Evolutionary conservation across 495 filamentous ascomycete genomes (phyloP), one percentile per base, ranked within the genome.

Genomic region (Cercophora sp.): DNA sequence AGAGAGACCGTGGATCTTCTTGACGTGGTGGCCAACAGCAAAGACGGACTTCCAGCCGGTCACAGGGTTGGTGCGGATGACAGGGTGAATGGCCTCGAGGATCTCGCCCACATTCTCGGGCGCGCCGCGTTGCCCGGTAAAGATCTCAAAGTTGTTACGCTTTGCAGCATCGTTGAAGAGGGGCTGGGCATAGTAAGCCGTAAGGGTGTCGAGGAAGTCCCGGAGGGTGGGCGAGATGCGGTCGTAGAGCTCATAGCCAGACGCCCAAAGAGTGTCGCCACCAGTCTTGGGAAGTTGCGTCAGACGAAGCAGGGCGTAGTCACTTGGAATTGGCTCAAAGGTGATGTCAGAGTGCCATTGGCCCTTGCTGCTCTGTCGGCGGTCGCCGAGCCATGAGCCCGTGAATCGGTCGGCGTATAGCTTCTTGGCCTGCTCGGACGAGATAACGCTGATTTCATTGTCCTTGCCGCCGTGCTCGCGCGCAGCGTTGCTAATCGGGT

Each of bases 31-130:
- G 37, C 83, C 83, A 22, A 85, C 76, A 1, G 79, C 83, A 59
- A 83, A 91, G 11, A 92, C 70, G 4, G 69, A 76, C 64, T 88
- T 88, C 86, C 87, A 91, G 2, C 87, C 87, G 0, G 87, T 89
- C 0, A 90, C 83, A 0, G 88, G 87, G 63, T 92, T 89, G n/a
- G 87, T 91, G 8, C 88, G 84, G 22, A 91, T 71, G 1, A 90
- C 80, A 0, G 86, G 84, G 64, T 91, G 87, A 11, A 81, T 67
- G 3, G 86, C 83, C 19, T 68, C 75, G 3, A 91, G 69, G 10
- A 78, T 71, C 2, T 73, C 72, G 36, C 85, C 88, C 0, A 79
- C 66, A 61, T 91, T 91, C 60, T 83, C 80, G 0, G 87, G 87
- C 0, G 80, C 72, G 5, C 88, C 88, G 6, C 87, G 79, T 8